Evolutionary conservation across 371 early-diverging fungal species (phyloP).

Genomic region (Mortierella sp.): DNA sequence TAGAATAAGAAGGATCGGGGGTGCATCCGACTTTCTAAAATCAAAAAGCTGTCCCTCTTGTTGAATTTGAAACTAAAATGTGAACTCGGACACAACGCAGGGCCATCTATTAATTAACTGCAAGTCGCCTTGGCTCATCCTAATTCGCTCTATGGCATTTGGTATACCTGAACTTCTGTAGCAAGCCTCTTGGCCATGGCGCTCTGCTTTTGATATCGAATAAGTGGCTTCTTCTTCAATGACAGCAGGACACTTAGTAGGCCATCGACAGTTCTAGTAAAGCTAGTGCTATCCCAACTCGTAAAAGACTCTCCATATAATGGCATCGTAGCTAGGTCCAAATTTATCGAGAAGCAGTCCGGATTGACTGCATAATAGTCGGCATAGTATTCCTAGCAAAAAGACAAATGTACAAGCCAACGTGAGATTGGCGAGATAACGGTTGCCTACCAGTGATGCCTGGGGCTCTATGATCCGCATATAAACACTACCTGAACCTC

Average conservation of each 20-base stretch:
- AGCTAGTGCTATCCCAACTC: slow-evolving; percentile 83
- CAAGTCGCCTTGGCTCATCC: background rate
- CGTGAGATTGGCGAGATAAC: background rate
- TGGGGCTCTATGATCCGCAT: background rate
- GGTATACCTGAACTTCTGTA: slow-evolving; percentile 78
- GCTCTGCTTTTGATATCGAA: slow-evolving; percentile 88
- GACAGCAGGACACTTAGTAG: slow-evolving; percentile 83
- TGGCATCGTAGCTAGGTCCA: slow-evolving; percentile 68
- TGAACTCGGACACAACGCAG: too few species aligned
- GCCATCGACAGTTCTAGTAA: slow-evolving; percentile 84
- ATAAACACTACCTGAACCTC: slow-evolving; percentile 82
- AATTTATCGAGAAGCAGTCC: slow-evolving; percentile 85
- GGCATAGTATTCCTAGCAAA: slow-evolving; percentile 86
- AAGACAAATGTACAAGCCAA: background rate
- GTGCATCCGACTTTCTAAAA: slow-evolving; percentile 83
- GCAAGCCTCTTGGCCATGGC: slow-evolving; percentile 87
- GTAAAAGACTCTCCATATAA: slow-evolving; percentile 77
- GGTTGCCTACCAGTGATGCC: background rate
- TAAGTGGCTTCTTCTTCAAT: slow-evolving; percentile 90
- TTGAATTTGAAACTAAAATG: slow-evolving; percentile 76
- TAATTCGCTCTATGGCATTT: background rate
- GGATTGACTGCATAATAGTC: slow-evolving; percentile 91
- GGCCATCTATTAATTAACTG: background rate
- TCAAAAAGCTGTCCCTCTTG: slow-evolving; percentile 89
- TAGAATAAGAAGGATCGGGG: slow-evolving; percentile 91